Percentiles rank a stretch among this genome's conserved stretches.
Conservation (phyloP, 2,329 filamentous ascomycete species). For the Beauveria scarabaeidicola region DNA sequence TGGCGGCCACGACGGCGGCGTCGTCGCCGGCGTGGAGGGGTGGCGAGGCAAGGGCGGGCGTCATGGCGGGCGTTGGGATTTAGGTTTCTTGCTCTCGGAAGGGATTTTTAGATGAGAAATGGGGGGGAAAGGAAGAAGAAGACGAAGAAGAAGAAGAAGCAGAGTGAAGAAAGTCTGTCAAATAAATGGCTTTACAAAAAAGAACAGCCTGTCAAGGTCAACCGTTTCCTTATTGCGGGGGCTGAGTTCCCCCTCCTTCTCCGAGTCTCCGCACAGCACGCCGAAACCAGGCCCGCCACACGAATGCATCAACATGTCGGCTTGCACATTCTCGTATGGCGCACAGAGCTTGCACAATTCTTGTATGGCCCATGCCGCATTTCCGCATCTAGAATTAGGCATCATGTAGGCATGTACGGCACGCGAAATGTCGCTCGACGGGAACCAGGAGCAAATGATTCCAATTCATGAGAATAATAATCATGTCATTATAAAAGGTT, state of each 20-base stretch:
- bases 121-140: background rate
- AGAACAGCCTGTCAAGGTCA: too few species aligned
- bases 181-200: background rate
- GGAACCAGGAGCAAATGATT: background rate
- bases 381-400: background rate
- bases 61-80: too few species aligned
- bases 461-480: background rate
- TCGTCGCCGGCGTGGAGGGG: constrained; percentile 20
- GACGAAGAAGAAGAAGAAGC: too few species aligned
- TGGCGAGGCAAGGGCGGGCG: constrained; percentile 10
- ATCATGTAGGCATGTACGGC: background rate
- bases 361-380: background rate
- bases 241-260: too few species aligned
- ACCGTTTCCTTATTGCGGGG: background rate
- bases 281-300: background rate
- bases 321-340: background rate
- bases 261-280: background rate
- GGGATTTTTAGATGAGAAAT: background rate
- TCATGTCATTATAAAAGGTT: background rate
- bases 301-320: background rate
- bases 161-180: background rate
- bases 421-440: too few species aligned
- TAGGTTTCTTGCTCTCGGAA: background rate
- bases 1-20: constrained; percentile 19
- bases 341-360: background rate